These are phyloP conservation scores for Diplodia scrobiculata DNA, from an alignment of 2,329 filamentous ascomycete species.

Conservation along the genomic window DNA sequence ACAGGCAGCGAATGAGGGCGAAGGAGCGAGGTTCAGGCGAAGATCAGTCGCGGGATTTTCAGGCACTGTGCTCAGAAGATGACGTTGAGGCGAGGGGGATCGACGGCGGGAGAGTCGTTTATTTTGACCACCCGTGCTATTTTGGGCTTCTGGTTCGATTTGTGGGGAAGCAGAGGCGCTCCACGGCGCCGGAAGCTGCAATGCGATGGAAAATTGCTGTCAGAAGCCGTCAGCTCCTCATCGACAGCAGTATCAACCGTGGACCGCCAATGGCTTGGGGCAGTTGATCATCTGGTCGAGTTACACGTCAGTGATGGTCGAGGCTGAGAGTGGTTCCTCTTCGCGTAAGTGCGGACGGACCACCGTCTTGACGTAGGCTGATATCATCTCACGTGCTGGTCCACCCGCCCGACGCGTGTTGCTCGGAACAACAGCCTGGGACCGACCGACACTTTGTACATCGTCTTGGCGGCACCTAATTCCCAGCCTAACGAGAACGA, in stretches of 20 bases:
- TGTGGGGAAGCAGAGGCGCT: background rate
- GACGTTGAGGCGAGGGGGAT: slow-evolving; percentile 18
- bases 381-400: slow-evolving; percentile 23
- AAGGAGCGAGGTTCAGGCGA: background rate
- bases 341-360: slow-evolving; percentile 10
- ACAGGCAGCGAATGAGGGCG: background rate
- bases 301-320: slow-evolving; percentile 7
- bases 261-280: background rate
- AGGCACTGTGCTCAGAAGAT: slow-evolving; percentile 18
- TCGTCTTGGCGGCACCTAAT: background rate
- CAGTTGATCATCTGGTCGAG: background rate
- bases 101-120: background rate
- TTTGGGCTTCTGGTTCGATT: background rate
- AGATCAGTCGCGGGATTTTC: slow-evolving; percentile 19
- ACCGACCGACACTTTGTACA: slow-evolving; percentile 12
- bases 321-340: slow-evolving; percentile 5
- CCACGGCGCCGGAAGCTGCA: background rate
- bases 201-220: background rate
- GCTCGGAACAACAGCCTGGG: background rate
- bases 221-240: background rate
- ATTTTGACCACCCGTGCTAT: slow-evolving; percentile 11
- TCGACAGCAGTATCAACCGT: background rate
- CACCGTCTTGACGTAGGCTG: slow-evolving; percentile 15
- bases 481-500: too few relatives aligned
- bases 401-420: slow-evolving; percentile 2